Evolutionary conservation across 768 basidiomycete genomes (phyloP), one percentile per base, ranked within the genome.

Genomic region (Rhodotorula babjevae): DNA sequence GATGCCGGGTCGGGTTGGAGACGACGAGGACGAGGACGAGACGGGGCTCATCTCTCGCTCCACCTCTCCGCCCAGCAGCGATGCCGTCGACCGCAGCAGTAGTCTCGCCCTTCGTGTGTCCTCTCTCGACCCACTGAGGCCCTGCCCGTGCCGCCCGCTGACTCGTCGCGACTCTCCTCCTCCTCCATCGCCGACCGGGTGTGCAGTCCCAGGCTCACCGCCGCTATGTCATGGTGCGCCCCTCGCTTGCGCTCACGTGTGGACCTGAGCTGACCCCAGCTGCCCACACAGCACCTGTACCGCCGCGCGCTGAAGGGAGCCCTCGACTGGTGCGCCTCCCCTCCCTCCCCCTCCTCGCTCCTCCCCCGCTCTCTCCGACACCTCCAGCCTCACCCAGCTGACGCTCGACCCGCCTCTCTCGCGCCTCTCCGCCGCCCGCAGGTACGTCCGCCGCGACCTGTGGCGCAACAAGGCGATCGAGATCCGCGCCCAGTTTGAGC

Each of bases 401-500:
- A 21, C 42, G 36, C 44, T 9, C 27, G 27, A 47, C 46, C 23
- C 9, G 57, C n/a, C n/a, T n/a, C n/a, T n/a, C n/a, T 67, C 58
- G 65, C 73, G 72, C 63, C 74, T 96, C 75, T 85, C 89, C 68
- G 84, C 93, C n/a, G n/a, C n/a, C 8, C 29, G 23, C 63, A 76
- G 75, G 75, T 77, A 77, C 65, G 77, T 96, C 75, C 85, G 89
- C 68, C 84, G 94, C 65, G 90, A 93, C 78, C 79, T 92, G 2
- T 97, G 92, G 92, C 86, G 94, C 72, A 85, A 84, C 67, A 86
- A 89, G 81, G 93, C 94, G 21, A 82, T 94, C 77, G 84, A 89
- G 81, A 91, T 98, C 75, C 84, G 95, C 73, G 93, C 93, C 72
- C 87, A 92, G 80, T 98, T 98, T 80, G 95, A 98, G 84, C 83